A percentile compares a stretch with the other conserved stretches of the same genome.
phyloP scores from a whole-genome alignment of 257 asterid species.

The Solanum arcanum region DNA sequence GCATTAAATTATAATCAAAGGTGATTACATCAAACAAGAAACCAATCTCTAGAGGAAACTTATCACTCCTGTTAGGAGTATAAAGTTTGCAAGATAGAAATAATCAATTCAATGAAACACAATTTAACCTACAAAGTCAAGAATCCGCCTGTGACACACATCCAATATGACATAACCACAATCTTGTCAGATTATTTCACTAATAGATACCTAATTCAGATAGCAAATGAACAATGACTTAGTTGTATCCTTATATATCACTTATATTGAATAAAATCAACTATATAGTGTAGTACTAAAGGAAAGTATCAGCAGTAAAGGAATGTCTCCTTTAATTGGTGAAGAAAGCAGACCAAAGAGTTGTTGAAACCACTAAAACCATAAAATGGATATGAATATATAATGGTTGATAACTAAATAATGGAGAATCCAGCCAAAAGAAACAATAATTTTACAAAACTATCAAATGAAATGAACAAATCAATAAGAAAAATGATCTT shows the following conservation, averaged over 20 bases:
- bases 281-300: background rate
- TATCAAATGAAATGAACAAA: background rate
- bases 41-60: background rate
- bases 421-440: background rate
- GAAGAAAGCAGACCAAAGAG: background rate
- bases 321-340: background rate
- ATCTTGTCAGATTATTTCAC: background rate
- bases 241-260: background rate
- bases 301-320: background rate
- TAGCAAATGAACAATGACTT: background rate
- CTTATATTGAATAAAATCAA: background rate
- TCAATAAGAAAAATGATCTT: background rate
- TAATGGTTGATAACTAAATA: background rate
- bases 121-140: background rate
- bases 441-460: background rate
- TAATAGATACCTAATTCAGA: background rate
- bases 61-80: background rate
- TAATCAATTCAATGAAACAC: background rate
- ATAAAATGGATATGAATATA: background rate
- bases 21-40: conserved; percentile 3
- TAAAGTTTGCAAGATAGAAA: background rate
- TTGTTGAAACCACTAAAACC: background rate
- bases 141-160: background rate
- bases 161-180: background rate
- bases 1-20: background rate